These are phyloP conservation scores for Mortierella sp. DNA, from an alignment of 371 early-diverging fungal genomes.

Conservation along the genomic window DNA sequence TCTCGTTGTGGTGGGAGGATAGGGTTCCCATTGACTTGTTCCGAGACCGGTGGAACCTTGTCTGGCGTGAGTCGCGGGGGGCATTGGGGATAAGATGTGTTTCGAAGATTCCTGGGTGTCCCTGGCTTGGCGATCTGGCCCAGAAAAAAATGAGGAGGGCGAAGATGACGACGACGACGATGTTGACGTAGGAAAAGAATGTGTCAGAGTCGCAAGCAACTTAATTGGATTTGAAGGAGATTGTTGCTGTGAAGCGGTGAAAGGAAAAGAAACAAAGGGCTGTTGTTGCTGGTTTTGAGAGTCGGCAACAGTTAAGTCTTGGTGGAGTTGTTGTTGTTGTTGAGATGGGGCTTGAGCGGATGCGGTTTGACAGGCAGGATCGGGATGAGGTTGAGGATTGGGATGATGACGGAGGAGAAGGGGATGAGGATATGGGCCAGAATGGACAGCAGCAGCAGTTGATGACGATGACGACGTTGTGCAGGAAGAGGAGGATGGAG, in stretches of 20 bases:
- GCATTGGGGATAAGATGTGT: constrained; percentile 27
- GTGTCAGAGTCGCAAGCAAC: not conserved
- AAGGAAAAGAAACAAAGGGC: not conserved
- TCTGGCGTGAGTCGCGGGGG: constrained; percentile 40
- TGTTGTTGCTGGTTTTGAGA: not conserved
- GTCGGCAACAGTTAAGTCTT: not conserved
- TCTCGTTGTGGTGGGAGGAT: constrained; percentile 19
- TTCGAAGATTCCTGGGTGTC: constrained; percentile 5
- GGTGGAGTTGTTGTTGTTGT: not conserved
- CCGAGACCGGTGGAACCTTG: constrained; percentile 37
- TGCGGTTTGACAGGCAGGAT: constrained; percentile 37
- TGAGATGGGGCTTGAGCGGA: constrained; percentile 11
- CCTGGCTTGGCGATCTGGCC: constrained; percentile 11
- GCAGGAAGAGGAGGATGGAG: not conserved
- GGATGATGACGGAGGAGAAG: constrained; percentile 13
- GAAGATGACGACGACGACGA: not conserved
- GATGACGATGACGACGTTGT: constrained; percentile 3
- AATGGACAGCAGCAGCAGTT: not conserved
- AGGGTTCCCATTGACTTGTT: constrained; percentile 39
- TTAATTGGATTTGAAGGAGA: not conserved
- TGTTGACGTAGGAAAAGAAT: not conserved
- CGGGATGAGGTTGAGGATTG: constrained; percentile 17
- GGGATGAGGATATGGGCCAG: constrained; percentile 9
- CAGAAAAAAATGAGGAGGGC: not conserved
- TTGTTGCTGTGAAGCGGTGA: not conserved